Percentiles rank a stretch among this genome's conserved stretches.
phyloP scores from a whole-genome alignment of 495 filamentous ascomycete genomes.

The Venustampulla echinocandica region DNA sequence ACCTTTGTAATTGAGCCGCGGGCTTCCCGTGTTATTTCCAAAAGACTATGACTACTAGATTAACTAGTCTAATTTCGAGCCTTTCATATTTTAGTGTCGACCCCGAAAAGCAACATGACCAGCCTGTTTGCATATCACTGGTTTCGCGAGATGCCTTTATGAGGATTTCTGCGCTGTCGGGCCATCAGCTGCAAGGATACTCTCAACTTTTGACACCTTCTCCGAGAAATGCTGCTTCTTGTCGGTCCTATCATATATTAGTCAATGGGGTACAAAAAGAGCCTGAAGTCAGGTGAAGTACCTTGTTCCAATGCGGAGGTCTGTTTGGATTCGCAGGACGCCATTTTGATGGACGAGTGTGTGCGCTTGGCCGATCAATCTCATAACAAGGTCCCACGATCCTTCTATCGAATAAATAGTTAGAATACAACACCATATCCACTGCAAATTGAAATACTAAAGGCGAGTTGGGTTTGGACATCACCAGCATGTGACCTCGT shows the following conservation, averaged over 20 bases:
- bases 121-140: too few relatives aligned
- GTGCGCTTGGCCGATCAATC: conserved; percentile 85
- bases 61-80: too few relatives aligned
- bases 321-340: conserved; percentile 74
- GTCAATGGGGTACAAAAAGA: conserved; percentile 4
- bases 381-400: conserved; percentile 82
- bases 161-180: conserved; percentile 5
- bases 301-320: conserved; percentile 82
- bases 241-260: conserved; percentile 45
- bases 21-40: too few relatives aligned
- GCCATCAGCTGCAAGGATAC: conserved; percentile 35
- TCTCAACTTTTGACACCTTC: conserved; percentile 57
- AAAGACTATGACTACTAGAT: too few relatives aligned
- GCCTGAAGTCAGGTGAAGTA: conserved; percentile 33
- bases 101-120: too few relatives aligned
- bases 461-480: neutral
- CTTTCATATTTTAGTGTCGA: too few relatives aligned
- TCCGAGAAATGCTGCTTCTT: conserved; percentile 59
- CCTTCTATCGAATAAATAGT: conserved; percentile 51
- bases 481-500: too few relatives aligned
- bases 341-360: conserved; percentile 73
- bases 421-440: neutral
- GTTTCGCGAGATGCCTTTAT: too few relatives aligned
- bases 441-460: neutral
- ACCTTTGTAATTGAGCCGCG: too few relatives aligned